Conservation (phyloP, 2,329 filamentous ascomycete genomes). For the Fusarium illudens region DNA sequence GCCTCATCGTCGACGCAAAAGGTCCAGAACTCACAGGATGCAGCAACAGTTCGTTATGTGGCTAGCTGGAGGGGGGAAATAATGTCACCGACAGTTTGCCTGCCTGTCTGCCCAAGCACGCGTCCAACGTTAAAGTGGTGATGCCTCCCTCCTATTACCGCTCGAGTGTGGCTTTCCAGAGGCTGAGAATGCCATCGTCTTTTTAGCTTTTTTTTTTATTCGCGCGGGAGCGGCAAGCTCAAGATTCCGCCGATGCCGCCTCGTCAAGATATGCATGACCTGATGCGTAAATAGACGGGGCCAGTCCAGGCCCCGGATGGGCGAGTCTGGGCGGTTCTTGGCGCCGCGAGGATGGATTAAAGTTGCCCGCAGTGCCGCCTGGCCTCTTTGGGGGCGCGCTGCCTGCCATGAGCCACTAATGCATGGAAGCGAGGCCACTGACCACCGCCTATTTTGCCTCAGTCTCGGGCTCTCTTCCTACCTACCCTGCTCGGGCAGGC, state of each 20-base stretch:
- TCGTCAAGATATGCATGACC: slow-evolving; percentile 20
- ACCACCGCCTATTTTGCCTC: slow-evolving; percentile 29
- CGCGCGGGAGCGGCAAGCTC: neutral
- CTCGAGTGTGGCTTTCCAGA: neutral
- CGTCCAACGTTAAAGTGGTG: slow-evolving; percentile 4
- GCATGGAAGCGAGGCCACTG: slow-evolving; percentile 35
- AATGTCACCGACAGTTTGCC: neutral
- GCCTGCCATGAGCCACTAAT: slow-evolving; percentile 31
- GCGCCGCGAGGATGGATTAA: slow-evolving; percentile 33
- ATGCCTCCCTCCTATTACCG: neutral
- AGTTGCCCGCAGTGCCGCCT: slow-evolving; percentile 26
- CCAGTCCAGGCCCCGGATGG: slow-evolving; percentile 35
- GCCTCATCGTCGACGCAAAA: slow-evolving; percentile 33
- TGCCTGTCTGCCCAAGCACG: neutral
- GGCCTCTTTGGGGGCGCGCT: slow-evolving; percentile 14
- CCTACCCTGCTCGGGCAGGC: no score
- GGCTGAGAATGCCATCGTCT: neutral
- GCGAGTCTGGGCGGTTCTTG: slow-evolving; percentile 30
- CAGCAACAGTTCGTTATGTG: slow-evolving; percentile 12
- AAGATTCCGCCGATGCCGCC: slow-evolving; percentile 8
- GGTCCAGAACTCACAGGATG: slow-evolving; percentile 22
- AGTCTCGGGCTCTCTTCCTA: neutral
- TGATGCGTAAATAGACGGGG: slow-evolving; percentile 14
- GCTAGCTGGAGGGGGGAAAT: neutral
- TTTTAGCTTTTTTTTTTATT: neutral